These are phyloP conservation scores for Rosa lucieae DNA, from an alignment of 306 rosid species.

Conservation along the genomic window DNA sequence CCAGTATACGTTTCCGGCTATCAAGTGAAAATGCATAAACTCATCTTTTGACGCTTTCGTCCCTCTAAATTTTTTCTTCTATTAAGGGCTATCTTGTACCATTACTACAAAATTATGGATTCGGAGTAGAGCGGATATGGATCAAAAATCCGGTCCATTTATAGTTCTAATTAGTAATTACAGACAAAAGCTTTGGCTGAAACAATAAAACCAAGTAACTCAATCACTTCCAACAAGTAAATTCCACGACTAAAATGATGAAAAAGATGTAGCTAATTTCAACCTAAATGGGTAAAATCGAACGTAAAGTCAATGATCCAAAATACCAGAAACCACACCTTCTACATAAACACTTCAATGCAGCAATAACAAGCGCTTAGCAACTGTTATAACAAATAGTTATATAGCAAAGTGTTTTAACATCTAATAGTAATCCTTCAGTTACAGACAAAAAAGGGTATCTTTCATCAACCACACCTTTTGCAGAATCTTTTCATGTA, in stretches of 20 bases:
- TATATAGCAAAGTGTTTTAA: conserved; percentile 15
- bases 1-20: no score
- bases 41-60: no score
- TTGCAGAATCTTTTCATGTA: background rate
- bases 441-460: background rate
- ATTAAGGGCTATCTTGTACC: no score
- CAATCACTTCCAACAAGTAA: background rate
- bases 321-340: background rate
- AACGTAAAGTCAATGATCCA: background rate
- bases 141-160: no score
- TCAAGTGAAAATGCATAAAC: no score
- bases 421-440: conserved; percentile 15
- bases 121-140: no score
- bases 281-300: background rate
- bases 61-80: no score
- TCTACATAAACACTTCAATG: background rate
- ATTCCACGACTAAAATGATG: background rate
- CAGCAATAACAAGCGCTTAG: conserved; percentile 12
- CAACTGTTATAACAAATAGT: conserved; percentile 6
- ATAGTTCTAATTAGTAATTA: no score
- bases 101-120: no score
- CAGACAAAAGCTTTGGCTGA: no score
- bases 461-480: background rate
- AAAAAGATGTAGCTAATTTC: background rate
- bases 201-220: no score